Conservation (phyloP, 176 grass and related monocot species). For the Aegilops bicornis region DNA sequence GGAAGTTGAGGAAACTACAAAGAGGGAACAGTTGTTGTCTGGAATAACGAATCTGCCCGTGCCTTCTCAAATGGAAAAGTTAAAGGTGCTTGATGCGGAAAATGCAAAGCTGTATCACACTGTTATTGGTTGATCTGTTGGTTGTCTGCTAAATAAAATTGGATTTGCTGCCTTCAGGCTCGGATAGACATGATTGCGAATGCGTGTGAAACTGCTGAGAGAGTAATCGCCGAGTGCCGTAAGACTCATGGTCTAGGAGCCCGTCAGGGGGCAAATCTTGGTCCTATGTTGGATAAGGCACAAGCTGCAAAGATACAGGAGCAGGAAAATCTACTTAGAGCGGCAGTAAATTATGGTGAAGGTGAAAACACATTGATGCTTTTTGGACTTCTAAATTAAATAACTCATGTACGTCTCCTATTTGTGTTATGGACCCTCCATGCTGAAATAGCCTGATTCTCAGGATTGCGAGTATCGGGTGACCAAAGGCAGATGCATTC, state of each 20-base stretch:
- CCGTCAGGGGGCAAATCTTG: constrained; percentile 74
- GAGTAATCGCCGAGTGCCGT: constrained; percentile 72
- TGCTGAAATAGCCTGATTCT: constrained; percentile 10
- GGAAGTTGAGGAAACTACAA: constrained; percentile 86
- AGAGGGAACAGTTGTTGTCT: constrained; percentile 72
- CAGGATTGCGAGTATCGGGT: constrained; percentile 67
- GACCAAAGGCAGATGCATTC: constrained; percentile 76
- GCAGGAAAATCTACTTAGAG: constrained; percentile 81
- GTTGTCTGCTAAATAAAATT: constrained; percentile 19
- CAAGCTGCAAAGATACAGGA: constrained; percentile 99
- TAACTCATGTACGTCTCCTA: background rate
- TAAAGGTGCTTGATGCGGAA: constrained; percentile 58
- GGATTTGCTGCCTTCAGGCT: constrained; percentile 39
- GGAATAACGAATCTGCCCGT: constrained; percentile 69
- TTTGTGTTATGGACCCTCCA: background rate
- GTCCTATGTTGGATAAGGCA: constrained; percentile 82
- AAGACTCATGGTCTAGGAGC: constrained; percentile 77
- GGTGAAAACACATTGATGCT: constrained; percentile 42
- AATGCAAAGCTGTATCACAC: background rate
- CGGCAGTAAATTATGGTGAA: constrained; percentile 85
- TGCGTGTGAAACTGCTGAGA: constrained; percentile 97
- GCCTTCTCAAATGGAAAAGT: constrained; percentile 77
- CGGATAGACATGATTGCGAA: constrained; percentile 95
- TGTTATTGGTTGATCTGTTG: constrained; percentile 1
- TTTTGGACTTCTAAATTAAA: constrained; percentile 22